Conservation (phyloP, 163 green algal species). For the Chlamydomonas reinhardtii region DNA sequence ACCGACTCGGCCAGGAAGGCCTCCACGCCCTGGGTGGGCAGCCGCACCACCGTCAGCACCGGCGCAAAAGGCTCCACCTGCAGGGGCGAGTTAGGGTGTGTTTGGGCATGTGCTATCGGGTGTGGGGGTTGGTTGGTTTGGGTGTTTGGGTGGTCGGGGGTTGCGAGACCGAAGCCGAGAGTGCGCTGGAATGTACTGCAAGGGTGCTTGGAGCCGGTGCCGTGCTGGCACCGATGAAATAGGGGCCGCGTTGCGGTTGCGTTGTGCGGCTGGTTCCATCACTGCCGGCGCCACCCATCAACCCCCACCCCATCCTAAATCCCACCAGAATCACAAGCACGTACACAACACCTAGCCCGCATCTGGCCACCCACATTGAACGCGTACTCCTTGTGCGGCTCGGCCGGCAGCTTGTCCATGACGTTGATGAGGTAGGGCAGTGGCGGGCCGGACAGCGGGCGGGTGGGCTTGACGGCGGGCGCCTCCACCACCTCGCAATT, state of each 20-base stretch:
- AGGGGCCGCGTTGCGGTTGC: no score
- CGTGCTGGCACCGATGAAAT: no score
- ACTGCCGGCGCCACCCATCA: no score
- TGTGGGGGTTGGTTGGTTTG: no score
- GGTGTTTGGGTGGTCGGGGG: neutral
- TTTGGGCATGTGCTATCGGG: neutral
- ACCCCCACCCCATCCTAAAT: no score
- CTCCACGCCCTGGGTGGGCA: constrained; percentile 10
- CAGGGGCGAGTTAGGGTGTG: neutral
- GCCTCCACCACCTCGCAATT: constrained; percentile 8
- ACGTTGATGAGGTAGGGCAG: constrained; percentile 45
- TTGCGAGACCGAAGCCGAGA: no score
- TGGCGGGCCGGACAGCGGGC: neutral
- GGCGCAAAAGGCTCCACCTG: constrained; percentile 49
- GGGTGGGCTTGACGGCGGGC: neutral
- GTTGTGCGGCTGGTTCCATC: no score
- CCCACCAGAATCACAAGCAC: no score
- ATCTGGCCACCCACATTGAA: constrained; percentile 41
- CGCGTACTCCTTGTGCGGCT: constrained; percentile 25
- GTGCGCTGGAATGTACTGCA: no score
- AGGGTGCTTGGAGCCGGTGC: no score
- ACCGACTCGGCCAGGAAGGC: neutral
- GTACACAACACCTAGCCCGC: no score
- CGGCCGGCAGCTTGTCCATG: constrained; percentile 19
- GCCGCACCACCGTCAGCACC: constrained; percentile 34